These are phyloP conservation scores for Mycena epipterygia DNA, from an alignment of 768 basidiomycete species.

Conservation along the genomic window DNA sequence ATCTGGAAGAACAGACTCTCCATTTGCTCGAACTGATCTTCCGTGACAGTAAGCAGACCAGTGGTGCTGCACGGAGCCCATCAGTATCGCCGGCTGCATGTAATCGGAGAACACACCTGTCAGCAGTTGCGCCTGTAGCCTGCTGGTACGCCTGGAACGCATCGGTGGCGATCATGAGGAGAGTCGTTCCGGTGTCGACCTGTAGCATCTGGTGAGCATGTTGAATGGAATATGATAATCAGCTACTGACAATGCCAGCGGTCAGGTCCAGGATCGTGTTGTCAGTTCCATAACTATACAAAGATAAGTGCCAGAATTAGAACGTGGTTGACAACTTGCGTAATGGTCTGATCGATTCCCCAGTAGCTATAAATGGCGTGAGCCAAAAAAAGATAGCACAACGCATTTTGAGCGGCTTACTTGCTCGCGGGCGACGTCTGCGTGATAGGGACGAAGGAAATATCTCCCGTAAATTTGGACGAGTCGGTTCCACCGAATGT, in stretches of 20 bases:
- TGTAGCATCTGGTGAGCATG: neutral
- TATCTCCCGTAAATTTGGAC: conserved; percentile 55
- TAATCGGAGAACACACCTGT: conserved; percentile 51
- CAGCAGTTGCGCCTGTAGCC: conserved; percentile 66
- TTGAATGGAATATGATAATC: no score
- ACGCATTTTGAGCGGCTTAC: conserved; percentile 29
- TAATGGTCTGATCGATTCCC: conserved; percentile 61
- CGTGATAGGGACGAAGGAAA: conserved; percentile 58
- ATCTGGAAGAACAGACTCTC: conserved; percentile 68
- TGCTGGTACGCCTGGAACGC: conserved; percentile 69
- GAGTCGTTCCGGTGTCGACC: conserved; percentile 67
- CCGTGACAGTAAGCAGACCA: conserved; percentile 68
- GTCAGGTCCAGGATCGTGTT: conserved; percentile 50
- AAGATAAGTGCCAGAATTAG: neutral
- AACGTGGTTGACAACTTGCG: conserved; percentile 39
- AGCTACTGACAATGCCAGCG: conserved; percentile 54
- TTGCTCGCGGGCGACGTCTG: conserved; percentile 59
- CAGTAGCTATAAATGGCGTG: conserved; percentile 44
- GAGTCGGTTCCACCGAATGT: conserved; percentile 67
- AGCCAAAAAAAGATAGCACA: neutral
- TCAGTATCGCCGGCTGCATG: neutral
- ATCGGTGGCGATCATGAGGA: conserved; percentile 69
- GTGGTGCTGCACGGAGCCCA: conserved; percentile 53
- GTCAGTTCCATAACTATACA: conserved; percentile 39
- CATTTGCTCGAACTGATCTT: conserved; percentile 61